Evolutionary conservation across 2,329 filamentous ascomycete genomes (phyloP), one percentile per base, ranked within the genome.

Genomic region (Curvularia sp.): DNA sequence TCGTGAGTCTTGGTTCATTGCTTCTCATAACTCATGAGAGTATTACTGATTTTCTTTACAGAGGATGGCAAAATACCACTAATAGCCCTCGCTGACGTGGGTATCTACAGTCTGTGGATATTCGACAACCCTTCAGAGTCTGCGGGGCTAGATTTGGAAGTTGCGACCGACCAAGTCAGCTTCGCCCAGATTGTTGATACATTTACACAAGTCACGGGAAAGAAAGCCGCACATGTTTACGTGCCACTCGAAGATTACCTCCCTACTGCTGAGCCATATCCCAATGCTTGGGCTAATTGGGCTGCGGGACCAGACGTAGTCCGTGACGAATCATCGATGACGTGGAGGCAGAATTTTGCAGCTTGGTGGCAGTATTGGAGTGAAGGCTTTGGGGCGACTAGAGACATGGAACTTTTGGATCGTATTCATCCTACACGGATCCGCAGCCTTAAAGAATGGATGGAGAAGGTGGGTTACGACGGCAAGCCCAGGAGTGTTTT

Each of bases 351-450:
- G 20, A 41, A 31, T 62, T 86, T 86, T 60, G 79, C 78, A 0
- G 82, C 78, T 0, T 85, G 82, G 62, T 85, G 82, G 80, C 30
- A 53, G 53, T 22, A 49, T 18, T 15, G 79, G 79, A 1, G 61
- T 84, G 3, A 42, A 64, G 84, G 2, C 65, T 67, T 55, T 74
- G 82, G 49, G 79, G 86, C 64, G 84, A 84, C 64, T 71, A 64
- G 13, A 9, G 39, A 42, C 10, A 42, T 42, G 39, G 39, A 42
- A 42, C 60, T 85, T 18, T 68, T 86, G 42, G 83, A 85, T 64
- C 77, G 82, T 69, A 85, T 86, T 49, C 77, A 82, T 65, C 83
- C 84, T 0, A 65, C 65, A 1, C 73, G 84, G 15, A 80, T 83
- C 56, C 77, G 69, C 63, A 81, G 35, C 38, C 12, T 24, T 13